These are phyloP conservation scores for Penicillium italicum DNA, from an alignment of 2,329 filamentous ascomycete genomes.

Conservation along the genomic window DNA sequence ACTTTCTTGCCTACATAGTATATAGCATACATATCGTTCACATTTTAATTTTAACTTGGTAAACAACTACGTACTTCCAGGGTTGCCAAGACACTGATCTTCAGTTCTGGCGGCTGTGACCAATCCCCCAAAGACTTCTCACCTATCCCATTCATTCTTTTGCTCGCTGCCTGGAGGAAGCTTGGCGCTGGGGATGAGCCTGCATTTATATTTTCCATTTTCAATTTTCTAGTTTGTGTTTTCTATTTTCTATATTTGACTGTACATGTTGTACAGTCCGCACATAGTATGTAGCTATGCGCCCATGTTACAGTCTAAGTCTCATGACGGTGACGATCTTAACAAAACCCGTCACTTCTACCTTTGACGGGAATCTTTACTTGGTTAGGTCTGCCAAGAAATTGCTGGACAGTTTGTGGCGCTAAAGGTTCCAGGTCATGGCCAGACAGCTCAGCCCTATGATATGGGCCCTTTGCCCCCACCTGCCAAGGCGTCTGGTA, in stretches of 20 bases:
- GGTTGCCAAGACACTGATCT: not conserved
- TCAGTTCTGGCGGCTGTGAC: not conserved
- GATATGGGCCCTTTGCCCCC: conserved; percentile 8
- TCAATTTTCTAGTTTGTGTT: not conserved
- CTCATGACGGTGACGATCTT: conserved; percentile 4
- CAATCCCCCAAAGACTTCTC: conserved; percentile 1
- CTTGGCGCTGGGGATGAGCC: conserved; percentile 12
- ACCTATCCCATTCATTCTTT: conserved; percentile 19
- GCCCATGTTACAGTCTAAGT: not conserved
- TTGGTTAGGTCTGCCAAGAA: not conserved
- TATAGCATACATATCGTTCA: not conserved
- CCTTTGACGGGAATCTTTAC: not conserved
- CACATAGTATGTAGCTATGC: not conserved
- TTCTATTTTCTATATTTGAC: not conserved
- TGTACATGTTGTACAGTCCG: not conserved
- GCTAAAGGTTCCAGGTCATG: conserved; percentile 3
- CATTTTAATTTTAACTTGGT: not conserved
- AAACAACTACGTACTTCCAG: not conserved
- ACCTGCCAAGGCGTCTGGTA: conserved; percentile 18
- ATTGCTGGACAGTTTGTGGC: conserved; percentile 9
- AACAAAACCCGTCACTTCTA: not conserved
- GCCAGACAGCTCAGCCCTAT: conserved; percentile 19
- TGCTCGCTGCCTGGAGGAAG: conserved; percentile 22
- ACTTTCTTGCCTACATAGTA: too few species aligned
- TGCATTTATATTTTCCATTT: conserved; percentile 2